phyloP scores from a whole-genome alignment of 1,284 basidiomycete genomes.

The Rhodotorula mucilaginosa region DNA sequence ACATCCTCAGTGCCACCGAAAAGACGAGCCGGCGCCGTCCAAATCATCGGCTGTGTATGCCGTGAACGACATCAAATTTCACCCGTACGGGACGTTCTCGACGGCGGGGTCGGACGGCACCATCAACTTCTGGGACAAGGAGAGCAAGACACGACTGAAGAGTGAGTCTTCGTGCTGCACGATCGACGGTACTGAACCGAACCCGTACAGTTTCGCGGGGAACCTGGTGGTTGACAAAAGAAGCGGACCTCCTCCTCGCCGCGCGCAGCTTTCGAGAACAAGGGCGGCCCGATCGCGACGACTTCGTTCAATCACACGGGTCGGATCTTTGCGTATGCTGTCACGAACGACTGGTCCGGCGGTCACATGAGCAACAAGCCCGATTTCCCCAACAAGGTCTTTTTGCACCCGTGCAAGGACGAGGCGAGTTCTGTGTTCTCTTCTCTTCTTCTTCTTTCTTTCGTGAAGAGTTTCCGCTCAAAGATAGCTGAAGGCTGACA shows the following conservation, averaged over 20 bases:
- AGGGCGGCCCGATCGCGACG: constrained; percentile 66
- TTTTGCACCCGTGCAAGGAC: constrained; percentile 82
- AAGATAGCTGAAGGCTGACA: background rate
- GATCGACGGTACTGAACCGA: background rate
- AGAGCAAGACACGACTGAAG: constrained; percentile 81
- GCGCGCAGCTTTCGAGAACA: constrained; percentile 64
- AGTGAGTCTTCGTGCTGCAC: constrained; percentile 55
- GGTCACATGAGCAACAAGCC: constrained; percentile 83
- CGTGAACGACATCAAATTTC: constrained; percentile 89
- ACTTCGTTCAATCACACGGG: constrained; percentile 79
- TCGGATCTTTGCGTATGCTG: constrained; percentile 75
- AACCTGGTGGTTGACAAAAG: background rate
- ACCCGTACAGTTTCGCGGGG: no score
- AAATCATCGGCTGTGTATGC: constrained; percentile 70
- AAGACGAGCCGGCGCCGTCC: constrained; percentile 33
- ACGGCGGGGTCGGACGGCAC: constrained; percentile 85
- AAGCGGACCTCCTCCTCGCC: background rate
- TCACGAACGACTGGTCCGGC: constrained; percentile 55
- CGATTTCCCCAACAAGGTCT: constrained; percentile 75
- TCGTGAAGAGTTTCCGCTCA: no score
- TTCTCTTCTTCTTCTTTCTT: background rate
- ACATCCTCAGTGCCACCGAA: constrained; percentile 36
- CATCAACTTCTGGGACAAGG: constrained; percentile 86
- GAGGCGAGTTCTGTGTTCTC: constrained; percentile 11
- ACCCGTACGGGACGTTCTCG: constrained; percentile 87